Base-by-base conservation (phyloP, 345 rosid species). In the Euclidium syriacum region DNA sequence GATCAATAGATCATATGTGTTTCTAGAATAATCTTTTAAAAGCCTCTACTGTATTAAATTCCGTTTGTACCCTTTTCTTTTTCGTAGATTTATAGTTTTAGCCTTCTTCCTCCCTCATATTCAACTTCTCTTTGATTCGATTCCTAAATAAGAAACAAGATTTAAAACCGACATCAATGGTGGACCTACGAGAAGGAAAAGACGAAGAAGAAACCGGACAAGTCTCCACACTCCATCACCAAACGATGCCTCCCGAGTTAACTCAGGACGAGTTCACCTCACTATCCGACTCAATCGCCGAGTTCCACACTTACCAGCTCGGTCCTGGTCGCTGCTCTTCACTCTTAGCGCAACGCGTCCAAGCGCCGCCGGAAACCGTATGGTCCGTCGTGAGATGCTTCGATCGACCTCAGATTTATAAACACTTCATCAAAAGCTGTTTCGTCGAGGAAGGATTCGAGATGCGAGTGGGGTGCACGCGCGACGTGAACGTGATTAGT, bases 371-470 rank as follows among this genome's bases (percentile, higher is more conserved):
- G 12, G 80, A 86, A 62, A 71, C 60, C 41, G 90, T 88, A 0
- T 88, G 94, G 96, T 83, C 96, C 44, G 59, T 79, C 15, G 78
- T 77, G 56, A 79, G 88, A 12, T 73, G 80, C 5, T 88, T 88
- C 77, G 96, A 88, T 41, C 49, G 32, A 58, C 96, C 96, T 3
- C 84, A 85, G 76, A 69, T 71, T 18, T 88, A 88, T 62, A 88
- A 88, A 68, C 90, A 85, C 85, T 88, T 85, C 80, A 82, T 88
- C 84, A 88, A 65, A 68, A 73, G 73, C 72, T 88, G 96, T 67
- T 26, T 32, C 10, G 79, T 88, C 3, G 38, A 52, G 0, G 73
- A 75, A 8, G 72, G 66, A 2, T 82, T 81, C 77, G 48, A 52
- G 48, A 68, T 83, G 72, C 49, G 74, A 12, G 83, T 75, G 17